phyloP scores from a whole-genome alignment of 768 basidiomycete species.

The Gloeopeniophorella convolvens region DNA sequence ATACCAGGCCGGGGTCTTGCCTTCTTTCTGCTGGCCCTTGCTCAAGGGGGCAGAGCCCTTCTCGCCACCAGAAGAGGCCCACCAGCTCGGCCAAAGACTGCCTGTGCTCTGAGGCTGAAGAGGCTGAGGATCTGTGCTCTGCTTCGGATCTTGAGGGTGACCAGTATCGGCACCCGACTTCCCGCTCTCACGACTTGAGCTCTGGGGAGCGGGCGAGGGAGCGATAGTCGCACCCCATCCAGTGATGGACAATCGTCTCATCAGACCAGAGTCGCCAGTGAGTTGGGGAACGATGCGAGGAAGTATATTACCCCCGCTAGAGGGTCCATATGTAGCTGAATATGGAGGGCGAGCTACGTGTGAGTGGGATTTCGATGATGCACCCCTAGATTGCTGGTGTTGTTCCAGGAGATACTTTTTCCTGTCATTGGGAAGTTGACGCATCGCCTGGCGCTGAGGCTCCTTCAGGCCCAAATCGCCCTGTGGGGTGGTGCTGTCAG shows the following conservation, averaged over 20 bases:
- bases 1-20: constrained; percentile 53
- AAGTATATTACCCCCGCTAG: constrained; percentile 49
- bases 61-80: constrained; percentile 59
- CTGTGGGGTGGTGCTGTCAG: constrained; percentile 33
- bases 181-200: constrained; percentile 32
- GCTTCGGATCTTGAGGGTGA: constrained; percentile 8
- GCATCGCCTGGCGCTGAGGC: constrained; percentile 58
- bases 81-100: constrained; percentile 71
- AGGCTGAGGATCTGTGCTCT: constrained; percentile 21
- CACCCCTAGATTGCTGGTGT: constrained; percentile 37
- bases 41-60: constrained; percentile 26
- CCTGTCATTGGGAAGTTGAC: constrained; percentile 50
- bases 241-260: constrained; percentile 60
- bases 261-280: constrained; percentile 62
- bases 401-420: constrained; percentile 64
- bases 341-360: constrained; percentile 32
- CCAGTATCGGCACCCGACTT: constrained; percentile 29
- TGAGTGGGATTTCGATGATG: constrained; percentile 25
- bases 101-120: constrained; percentile 67
- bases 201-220: constrained; percentile 30
- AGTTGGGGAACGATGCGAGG: constrained; percentile 67
- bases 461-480: constrained; percentile 69
- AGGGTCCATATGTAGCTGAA: constrained; percentile 52
- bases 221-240: constrained; percentile 46
- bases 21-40: constrained; percentile 32